Conservation (phyloP, 106 monocot species). For the Chionographis japonica region DNA sequence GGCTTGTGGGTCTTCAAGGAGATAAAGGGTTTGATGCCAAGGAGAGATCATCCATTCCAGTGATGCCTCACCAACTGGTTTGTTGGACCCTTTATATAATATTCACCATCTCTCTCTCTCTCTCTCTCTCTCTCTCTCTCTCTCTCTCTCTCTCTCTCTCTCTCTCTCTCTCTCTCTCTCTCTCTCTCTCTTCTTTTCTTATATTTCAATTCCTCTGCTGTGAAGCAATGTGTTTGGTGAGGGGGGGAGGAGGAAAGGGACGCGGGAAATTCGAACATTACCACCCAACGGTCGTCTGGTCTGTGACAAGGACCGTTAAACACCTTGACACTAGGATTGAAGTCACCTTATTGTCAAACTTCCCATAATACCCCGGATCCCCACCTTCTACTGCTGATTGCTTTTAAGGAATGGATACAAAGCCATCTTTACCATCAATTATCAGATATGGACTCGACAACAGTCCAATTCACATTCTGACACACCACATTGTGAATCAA, state of each 20-base stretch:
- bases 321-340: neutral
- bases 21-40: neutral
- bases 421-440: too few relatives aligned
- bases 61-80: slow-evolving; percentile 36
- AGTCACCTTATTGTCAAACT: too few relatives aligned
- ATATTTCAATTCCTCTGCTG: slow-evolving; percentile 28
- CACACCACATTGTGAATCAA: too few relatives aligned
- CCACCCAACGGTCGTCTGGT: slow-evolving; percentile 32
- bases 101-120: neutral
- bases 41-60: slow-evolving; percentile 4
- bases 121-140: neutral
- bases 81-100: slow-evolving; percentile 9
- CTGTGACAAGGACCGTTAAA: slow-evolving; percentile 3
- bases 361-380: too few relatives aligned
- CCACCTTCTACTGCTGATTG: too few relatives aligned
- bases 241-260: slow-evolving; percentile 15
- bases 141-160: neutral
- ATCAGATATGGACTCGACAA: too few relatives aligned
- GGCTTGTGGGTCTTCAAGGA: slow-evolving; percentile 11
- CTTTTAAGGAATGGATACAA: too few relatives aligned
- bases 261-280: slow-evolving; percentile 33
- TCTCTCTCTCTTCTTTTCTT: slow-evolving; percentile 26
- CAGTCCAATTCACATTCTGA: too few relatives aligned
- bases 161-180: slow-evolving; percentile 2
- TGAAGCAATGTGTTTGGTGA: slow-evolving; percentile 80